Evolutionary conservation across 1,284 basidiomycete species (phyloP).

Genomic region (Xanthoconium separans): DNA sequence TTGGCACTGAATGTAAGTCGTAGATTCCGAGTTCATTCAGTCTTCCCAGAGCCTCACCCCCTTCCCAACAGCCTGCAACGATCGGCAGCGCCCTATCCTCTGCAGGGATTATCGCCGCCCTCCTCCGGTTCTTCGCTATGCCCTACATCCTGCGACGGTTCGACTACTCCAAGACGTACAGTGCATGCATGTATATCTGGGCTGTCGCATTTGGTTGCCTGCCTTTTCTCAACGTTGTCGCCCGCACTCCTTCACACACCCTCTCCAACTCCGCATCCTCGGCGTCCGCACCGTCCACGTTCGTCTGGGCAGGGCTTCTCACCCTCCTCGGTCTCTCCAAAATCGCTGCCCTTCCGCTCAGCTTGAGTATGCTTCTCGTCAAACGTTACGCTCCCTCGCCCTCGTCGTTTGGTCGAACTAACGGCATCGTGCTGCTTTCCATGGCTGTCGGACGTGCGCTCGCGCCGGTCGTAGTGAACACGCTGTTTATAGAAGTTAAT

Average conservation of each 20-base stretch:
- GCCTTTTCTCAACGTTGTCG: constrained; percentile 17
- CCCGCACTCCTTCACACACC: background rate
- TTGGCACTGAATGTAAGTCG: too few relatives aligned
- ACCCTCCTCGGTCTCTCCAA: constrained; percentile 20
- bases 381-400: constrained; percentile 19
- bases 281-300: background rate
- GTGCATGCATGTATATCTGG: constrained; percentile 22
- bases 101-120: constrained; percentile 16
- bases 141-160: constrained; percentile 19
- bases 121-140: constrained; percentile 18
- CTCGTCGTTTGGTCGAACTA: constrained; percentile 17
- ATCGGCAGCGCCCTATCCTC: constrained; percentile 18
- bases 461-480: constrained; percentile 17
- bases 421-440: constrained; percentile 24
- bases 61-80: constrained; percentile 11
- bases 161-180: constrained; percentile 21
- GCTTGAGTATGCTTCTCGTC: constrained; percentile 20
- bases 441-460: constrained; percentile 22
- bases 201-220: constrained; percentile 14
- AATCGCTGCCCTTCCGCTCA: constrained; percentile 14
- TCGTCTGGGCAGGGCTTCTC: constrained; percentile 20
- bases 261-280: background rate
- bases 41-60: background rate
- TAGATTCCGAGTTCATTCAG: background rate
- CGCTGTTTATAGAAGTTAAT: constrained; percentile 23